Percentiles rank a stretch among this genome's conserved stretches.
Conservation (phyloP, 2,329 filamentous ascomycete genomes). For the Colletotrichum endophyticum region DNA sequence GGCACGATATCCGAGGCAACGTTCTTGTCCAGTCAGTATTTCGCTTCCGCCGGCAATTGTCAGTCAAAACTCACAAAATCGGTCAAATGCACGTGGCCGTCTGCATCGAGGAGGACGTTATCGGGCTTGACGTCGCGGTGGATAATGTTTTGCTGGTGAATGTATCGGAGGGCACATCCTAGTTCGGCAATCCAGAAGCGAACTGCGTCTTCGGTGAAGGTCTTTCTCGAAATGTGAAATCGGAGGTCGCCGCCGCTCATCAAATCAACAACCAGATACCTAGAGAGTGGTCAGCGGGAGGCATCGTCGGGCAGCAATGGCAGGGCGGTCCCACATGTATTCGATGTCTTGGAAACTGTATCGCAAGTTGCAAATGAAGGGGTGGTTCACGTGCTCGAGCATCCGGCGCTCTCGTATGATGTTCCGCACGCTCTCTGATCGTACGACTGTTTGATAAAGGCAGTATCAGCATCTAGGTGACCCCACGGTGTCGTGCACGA, state of each 20-base stretch:
- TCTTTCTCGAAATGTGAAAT: conserved; percentile 97
- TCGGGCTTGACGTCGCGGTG: conserved; percentile 93
- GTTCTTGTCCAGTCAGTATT: conserved; percentile 65
- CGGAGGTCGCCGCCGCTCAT: conserved; percentile 97
- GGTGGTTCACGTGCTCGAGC: conserved; percentile 97
- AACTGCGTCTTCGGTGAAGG: conserved; percentile 96
- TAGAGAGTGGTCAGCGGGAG: conserved; percentile 48
- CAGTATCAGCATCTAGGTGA: conserved; percentile 10
- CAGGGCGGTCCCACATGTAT: conserved; percentile 76
- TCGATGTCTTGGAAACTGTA: conserved; percentile 99
- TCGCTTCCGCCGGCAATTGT: background rate
- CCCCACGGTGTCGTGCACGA: background rate
- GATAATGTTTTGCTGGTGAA: conserved; percentile 86
- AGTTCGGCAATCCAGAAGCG: conserved; percentile 97
- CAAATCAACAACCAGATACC: conserved; percentile 97
- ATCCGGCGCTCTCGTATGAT: conserved; percentile 97
- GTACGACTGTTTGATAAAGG: conserved; percentile 70
- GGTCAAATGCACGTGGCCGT: conserved; percentile 94
- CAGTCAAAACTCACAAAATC: conserved; percentile 77
- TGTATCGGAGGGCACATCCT: conserved; percentile 87
- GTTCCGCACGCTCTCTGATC: conserved; percentile 96
- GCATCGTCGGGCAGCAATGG: background rate
- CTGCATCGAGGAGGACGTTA: conserved; percentile 85
- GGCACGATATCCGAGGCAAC: conserved; percentile 93
- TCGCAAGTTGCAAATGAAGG: conserved; percentile 96